A percentile compares a stretch with the other conserved stretches of the same genome.
Evolutionary conservation across 257 asterid species (phyloP).

Genomic region (Cinchona pubescens): DNA sequence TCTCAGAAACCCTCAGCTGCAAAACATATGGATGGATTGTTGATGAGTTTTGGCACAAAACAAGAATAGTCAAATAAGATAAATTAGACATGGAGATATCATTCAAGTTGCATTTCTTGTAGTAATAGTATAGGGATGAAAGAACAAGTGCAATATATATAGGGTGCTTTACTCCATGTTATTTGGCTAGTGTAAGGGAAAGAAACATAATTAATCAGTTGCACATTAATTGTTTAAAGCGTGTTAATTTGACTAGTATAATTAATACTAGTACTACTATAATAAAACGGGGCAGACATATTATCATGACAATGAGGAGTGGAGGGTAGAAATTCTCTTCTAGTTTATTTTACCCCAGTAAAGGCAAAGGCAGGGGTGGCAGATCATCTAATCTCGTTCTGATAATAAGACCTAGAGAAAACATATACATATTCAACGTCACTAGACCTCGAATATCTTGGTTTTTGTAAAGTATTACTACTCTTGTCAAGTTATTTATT

Average conservation of each 20-base stretch:
- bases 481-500: background rate
- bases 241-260: background rate
- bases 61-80: no score
- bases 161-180: no score
- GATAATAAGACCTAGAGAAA: constrained; percentile 40
- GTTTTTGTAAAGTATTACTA: constrained; percentile 15
- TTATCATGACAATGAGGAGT: constrained; percentile 17
- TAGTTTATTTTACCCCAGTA: constrained; percentile 28
- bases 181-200: no score
- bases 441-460: constrained; percentile 26
- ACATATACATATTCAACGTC: constrained; percentile 8
- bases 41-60: no score
- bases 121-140: no score
- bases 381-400: constrained; percentile 27
- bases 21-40: no score
- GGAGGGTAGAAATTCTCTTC: constrained; percentile 10
- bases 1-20: no score
- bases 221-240: background rate
- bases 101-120: no score
- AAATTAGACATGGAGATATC: no score
- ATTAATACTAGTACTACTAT: no score
- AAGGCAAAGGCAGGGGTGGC: background rate
- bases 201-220: no score
- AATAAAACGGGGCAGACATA: background rate
- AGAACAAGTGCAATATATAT: no score